These are phyloP conservation scores for Colletotrichum orchidophilum DNA, from an alignment of 2,329 filamentous ascomycete genomes.

Conservation along the genomic window DNA sequence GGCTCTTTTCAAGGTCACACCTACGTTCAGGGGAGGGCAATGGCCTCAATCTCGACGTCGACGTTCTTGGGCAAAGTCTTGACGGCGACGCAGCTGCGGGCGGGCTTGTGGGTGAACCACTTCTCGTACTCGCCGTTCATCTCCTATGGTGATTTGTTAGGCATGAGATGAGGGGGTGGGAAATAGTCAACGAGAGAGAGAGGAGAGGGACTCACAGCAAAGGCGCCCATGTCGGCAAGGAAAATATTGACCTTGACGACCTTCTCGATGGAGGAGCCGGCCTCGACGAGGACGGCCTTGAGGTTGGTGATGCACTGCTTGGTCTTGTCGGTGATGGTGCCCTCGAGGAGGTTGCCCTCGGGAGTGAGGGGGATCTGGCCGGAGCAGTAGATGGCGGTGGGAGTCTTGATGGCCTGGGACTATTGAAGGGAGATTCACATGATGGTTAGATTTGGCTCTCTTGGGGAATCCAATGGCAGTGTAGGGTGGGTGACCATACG, in stretches of 20 bases:
- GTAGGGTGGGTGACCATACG: conserved; percentile 52
- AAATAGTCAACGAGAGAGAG: too few species aligned
- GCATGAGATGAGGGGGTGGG: background rate
- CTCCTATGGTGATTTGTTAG: conserved; percentile 50
- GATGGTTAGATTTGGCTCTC: conserved; percentile 17
- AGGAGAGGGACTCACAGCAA: conserved; percentile 61
- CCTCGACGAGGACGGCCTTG: conserved; percentile 82
- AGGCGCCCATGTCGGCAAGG: conserved; percentile 90
- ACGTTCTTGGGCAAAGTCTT: conserved; percentile 89
- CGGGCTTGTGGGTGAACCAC: conserved; percentile 85
- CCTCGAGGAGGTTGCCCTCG: conserved; percentile 64
- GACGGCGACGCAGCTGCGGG: conserved; percentile 89
- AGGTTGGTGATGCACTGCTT: conserved; percentile 78
- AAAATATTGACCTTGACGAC: conserved; percentile 95
- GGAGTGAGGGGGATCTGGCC: conserved; percentile 77
- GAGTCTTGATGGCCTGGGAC: conserved; percentile 75
- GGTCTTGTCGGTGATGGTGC: conserved; percentile 71
- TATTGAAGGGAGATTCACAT: conserved; percentile 42
- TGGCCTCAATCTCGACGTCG: conserved; percentile 89
- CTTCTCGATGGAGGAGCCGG: conserved; percentile 79
- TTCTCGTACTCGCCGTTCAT: conserved; percentile 90
- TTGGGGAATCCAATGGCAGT: background rate
- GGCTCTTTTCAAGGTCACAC: background rate
- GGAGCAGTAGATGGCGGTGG: conserved; percentile 72
- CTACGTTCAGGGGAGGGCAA: conserved; percentile 70